Conservation (phyloP, 371 early-diverging fungal species). For the Mycotypha africana region DNA sequence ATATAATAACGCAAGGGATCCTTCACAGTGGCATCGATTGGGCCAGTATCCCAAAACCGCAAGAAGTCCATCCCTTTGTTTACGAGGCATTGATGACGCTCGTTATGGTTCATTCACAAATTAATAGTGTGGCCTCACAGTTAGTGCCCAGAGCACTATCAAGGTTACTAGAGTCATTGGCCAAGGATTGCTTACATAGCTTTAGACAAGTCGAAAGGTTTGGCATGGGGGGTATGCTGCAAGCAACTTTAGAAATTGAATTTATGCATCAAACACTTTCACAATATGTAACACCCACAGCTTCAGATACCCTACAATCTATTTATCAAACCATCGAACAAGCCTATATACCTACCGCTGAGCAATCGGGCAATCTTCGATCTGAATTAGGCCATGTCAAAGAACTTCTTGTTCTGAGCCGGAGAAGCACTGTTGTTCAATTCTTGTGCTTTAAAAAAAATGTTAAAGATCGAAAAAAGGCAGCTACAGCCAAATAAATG, state of each 20-base stretch:
- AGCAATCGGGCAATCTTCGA: slow-evolving; percentile 47
- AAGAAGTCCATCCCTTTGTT: slow-evolving; percentile 86
- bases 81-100: slow-evolving; percentile 79
- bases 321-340: slow-evolving; percentile 70
- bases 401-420: slow-evolving; percentile 56
- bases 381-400: slow-evolving; percentile 60
- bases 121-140: slow-evolving; percentile 70
- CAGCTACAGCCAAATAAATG: slow-evolving; percentile 1
- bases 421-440: slow-evolving; percentile 67
- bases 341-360: slow-evolving; percentile 54
- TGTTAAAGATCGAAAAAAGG: slow-evolving; percentile 37
- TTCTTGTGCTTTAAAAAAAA: slow-evolving; percentile 70
- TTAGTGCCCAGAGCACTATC: slow-evolving; percentile 75
- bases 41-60: slow-evolving; percentile 65
- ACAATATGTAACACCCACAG: slow-evolving; percentile 60
- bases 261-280: slow-evolving; percentile 77
- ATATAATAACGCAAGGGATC: slow-evolving; percentile 74
- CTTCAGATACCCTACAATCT: slow-evolving; percentile 55
- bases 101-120: slow-evolving; percentile 90
- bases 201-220: slow-evolving; percentile 79
- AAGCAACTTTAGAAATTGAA: slow-evolving; percentile 84
- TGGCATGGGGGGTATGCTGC: slow-evolving; percentile 88
- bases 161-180: slow-evolving; percentile 62
- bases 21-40: slow-evolving; percentile 84
- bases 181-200: slow-evolving; percentile 70